Conservation (phyloP, 768 basidiomycete species). For the Cubamyces lactineus region DNA sequence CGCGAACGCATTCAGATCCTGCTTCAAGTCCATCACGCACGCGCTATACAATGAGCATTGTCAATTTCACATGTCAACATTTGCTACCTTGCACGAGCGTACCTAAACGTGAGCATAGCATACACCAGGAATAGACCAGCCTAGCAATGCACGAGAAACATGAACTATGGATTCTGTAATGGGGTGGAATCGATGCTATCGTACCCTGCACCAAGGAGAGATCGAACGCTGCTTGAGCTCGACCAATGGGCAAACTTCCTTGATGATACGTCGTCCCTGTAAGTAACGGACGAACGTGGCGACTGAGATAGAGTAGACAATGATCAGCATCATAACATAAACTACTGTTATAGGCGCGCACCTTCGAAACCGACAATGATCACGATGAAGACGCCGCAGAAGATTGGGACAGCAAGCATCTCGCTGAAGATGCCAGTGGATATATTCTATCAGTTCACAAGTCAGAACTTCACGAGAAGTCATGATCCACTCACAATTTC, state of each 20-base stretch:
- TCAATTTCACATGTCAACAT: too few relatives aligned
- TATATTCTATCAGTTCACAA: background rate
- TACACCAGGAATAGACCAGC: constrained; percentile 47
- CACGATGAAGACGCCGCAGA: constrained; percentile 45
- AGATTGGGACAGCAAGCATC: constrained; percentile 43
- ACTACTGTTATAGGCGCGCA: constrained; percentile 27
- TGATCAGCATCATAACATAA: background rate
- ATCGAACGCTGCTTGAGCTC: constrained; percentile 22
- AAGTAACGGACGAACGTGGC: constrained; percentile 49
- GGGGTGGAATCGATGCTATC: background rate
- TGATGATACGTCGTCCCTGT: constrained; percentile 38
- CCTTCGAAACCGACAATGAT: constrained; percentile 51
- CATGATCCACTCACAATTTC: constrained; percentile 9
- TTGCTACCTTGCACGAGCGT: constrained; percentile 19
- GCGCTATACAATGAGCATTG: constrained; percentile 6
- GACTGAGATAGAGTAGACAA: constrained; percentile 33
- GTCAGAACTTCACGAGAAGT: background rate
- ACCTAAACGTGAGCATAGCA: constrained; percentile 48
- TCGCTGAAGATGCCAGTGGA: background rate
- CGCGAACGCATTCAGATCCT: constrained; percentile 34
- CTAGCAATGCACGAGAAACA: constrained; percentile 5
- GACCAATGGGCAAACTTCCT: constrained; percentile 26
- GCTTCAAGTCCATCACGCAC: constrained; percentile 24
- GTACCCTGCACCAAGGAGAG: constrained; percentile 30
- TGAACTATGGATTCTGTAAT: background rate